Evolutionary conservation across 2,329 filamentous ascomycete species (phyloP).

Genomic region (Clarireedia monteithiana): DNA sequence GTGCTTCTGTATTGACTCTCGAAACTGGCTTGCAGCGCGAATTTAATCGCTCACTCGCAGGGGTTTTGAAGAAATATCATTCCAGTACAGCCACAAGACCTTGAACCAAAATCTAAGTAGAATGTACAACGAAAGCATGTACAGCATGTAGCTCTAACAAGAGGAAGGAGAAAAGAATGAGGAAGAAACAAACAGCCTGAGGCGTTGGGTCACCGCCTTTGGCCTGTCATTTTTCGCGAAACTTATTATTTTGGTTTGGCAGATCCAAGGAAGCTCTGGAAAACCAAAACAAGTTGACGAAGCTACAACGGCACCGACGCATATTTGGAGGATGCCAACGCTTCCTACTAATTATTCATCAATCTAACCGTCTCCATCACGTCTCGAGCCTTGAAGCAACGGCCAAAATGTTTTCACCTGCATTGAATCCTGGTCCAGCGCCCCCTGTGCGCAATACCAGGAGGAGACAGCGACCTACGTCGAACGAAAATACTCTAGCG

Average conservation of each 20-base stretch:
- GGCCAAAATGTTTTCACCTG: slow-evolving; percentile 50
- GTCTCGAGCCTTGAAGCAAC: not conserved
- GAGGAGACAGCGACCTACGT: slow-evolving; percentile 52
- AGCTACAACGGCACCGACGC: not conserved
- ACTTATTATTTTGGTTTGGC: not conserved
- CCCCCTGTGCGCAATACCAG: slow-evolving; percentile 49
- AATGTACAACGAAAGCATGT: no score
- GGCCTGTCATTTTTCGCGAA: not conserved
- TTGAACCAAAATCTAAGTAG: no score
- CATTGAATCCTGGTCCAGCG: slow-evolving; percentile 40
- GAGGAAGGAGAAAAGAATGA: no score
- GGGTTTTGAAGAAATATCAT: no score
- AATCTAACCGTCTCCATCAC: not conserved
- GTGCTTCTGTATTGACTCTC: no score
- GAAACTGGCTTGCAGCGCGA: no score
- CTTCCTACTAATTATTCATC: not conserved
- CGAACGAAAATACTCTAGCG: slow-evolving; percentile 43
- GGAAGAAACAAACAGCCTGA: no score
- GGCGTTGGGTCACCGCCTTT: not conserved
- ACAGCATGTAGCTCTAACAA: no score
- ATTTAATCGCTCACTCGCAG: no score
- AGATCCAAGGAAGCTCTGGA: not conserved
- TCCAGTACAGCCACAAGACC: no score
- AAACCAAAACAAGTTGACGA: not conserved
- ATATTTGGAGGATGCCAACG: slow-evolving; percentile 1